A percentile compares a stretch with the other conserved stretches of the same genome.
phyloP scores from a whole-genome alignment of 345 rosid genomes.

The Aegle marmelos region DNA sequence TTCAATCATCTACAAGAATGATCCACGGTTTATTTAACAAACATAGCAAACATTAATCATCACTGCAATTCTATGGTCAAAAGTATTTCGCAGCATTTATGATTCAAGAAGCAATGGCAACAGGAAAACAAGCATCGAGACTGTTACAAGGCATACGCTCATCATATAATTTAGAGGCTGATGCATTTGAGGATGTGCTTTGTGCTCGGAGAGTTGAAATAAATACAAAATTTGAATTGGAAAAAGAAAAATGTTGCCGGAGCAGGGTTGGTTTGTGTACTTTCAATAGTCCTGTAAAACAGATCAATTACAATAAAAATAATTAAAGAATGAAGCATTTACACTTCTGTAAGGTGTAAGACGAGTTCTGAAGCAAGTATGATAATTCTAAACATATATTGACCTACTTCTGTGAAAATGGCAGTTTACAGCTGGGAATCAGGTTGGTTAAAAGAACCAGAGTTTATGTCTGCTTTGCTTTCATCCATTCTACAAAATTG shows the following conservation, averaged over 20 bases:
- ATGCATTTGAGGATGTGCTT: background rate
- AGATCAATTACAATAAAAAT: slow-evolving; percentile 9
- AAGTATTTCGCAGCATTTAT: background rate
- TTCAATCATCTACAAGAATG: background rate
- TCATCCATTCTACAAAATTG: slow-evolving; percentile 98
- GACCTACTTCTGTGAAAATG: slow-evolving; percentile 33
- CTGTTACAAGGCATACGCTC: background rate
- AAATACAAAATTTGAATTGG: background rate
- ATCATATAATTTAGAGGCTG: background rate
- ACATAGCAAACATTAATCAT: background rate
- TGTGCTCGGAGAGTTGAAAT: background rate
- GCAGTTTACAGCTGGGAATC: slow-evolving; percentile 47
- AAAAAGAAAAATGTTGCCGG: background rate
- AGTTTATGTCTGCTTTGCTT: slow-evolving; percentile 57
- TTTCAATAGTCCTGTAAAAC: slow-evolving; percentile 36
- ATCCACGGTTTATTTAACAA: background rate
- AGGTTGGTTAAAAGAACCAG: slow-evolving; percentile 21
- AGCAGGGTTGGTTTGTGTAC: slow-evolving; percentile 13
- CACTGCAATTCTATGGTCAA: background rate
- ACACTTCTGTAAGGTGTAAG: background rate
- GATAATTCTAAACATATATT: too few relatives aligned
- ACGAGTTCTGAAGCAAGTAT: background rate
- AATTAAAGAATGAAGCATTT: background rate
- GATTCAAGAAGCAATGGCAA: background rate
- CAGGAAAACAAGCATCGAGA: background rate